A percentile compares a stretch with the other conserved stretches of the same genome.
phyloP scores from a whole-genome alignment of 2,329 filamentous ascomycete genomes.

The Verticillium albo-atrum region DNA sequence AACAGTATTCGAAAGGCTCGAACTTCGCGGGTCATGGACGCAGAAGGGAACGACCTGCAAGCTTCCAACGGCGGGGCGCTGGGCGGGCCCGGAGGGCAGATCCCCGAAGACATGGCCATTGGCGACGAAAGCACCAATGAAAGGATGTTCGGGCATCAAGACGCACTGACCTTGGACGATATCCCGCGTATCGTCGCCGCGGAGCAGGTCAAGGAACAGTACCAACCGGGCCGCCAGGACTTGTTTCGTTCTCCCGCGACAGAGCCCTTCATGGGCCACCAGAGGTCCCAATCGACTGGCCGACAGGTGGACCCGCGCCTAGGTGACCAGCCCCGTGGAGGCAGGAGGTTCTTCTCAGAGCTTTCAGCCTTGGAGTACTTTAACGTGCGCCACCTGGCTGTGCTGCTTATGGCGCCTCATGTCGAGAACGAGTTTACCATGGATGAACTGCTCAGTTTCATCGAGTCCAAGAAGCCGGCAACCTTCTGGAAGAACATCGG shows the following conservation, averaged over 20 bases:
- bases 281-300: constrained; percentile 54
- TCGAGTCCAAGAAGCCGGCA: constrained; percentile 81
- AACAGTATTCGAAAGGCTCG: constrained; percentile 88
- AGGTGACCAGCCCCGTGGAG: constrained; percentile 36
- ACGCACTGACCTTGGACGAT: constrained; percentile 90
- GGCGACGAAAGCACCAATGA: constrained; percentile 68
- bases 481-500: constrained; percentile 99
- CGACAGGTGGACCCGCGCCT: constrained; percentile 46
- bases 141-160: constrained; percentile 82
- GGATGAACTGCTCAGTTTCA: constrained; percentile 86
- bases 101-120: constrained; percentile 72
- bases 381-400: constrained; percentile 91
- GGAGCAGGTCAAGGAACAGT: constrained; percentile 90
- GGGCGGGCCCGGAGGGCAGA: constrained; percentile 60
- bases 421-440: constrained; percentile 88
- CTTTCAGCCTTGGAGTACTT: constrained; percentile 95
- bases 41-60: constrained; percentile 63
- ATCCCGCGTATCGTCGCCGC: constrained; percentile 94
- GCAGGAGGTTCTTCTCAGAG: constrained; percentile 91
- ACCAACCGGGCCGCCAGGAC: constrained; percentile 69
- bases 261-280: constrained; percentile 51
- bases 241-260: constrained; percentile 49
- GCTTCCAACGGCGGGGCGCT: constrained; percentile 62
- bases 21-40: constrained; percentile 89
- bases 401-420: constrained; percentile 90